Percentiles rank a stretch among this genome's conserved stretches.
Conservation (phyloP, 148 eudicot species). For the Diospyros lotus region DNA sequence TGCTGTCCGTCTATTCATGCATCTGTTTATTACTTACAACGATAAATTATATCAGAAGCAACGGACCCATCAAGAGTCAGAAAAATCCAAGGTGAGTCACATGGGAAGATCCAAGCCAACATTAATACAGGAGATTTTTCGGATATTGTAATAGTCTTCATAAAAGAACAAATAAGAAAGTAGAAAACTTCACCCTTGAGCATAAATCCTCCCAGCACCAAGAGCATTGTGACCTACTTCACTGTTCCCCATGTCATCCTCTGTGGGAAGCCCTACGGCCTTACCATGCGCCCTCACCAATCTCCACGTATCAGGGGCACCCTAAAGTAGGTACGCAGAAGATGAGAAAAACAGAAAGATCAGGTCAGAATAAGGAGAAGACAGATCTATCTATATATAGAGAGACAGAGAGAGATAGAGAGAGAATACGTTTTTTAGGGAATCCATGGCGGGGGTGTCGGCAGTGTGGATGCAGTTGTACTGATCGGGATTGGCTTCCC, state of each 20-base stretch:
- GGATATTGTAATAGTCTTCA: background rate
- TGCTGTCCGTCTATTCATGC: too few relatives aligned
- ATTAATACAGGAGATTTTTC: background rate
- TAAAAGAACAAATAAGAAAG: background rate
- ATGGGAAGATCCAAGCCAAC: background rate
- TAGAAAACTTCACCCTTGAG: constrained; percentile 66
- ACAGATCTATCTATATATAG: background rate
- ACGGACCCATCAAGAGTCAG: background rate
- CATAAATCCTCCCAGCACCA: constrained; percentile 88
- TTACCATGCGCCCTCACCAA: constrained; percentile 91
- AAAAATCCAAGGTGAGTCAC: background rate
- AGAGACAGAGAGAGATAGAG: background rate
- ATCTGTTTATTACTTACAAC: too few relatives aligned
- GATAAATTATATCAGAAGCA: too few relatives aligned
- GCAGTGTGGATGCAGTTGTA: constrained; percentile 73
- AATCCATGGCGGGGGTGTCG: constrained; percentile 76
- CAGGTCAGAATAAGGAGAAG: background rate
- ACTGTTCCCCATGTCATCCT: constrained; percentile 99
- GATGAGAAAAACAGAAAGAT: too few relatives aligned
- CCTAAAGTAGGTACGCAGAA: constrained; percentile 28
- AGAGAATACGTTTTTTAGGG: constrained; percentile 44
- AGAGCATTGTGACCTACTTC: constrained; percentile 99
- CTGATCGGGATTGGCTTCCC: constrained; percentile 58
- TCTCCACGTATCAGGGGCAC: constrained; percentile 86
- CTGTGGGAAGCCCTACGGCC: constrained; percentile 93